Evolutionary conservation across 2,329 filamentous ascomycete species (phyloP).

Genomic region (Fusarium staphyleae): DNA sequence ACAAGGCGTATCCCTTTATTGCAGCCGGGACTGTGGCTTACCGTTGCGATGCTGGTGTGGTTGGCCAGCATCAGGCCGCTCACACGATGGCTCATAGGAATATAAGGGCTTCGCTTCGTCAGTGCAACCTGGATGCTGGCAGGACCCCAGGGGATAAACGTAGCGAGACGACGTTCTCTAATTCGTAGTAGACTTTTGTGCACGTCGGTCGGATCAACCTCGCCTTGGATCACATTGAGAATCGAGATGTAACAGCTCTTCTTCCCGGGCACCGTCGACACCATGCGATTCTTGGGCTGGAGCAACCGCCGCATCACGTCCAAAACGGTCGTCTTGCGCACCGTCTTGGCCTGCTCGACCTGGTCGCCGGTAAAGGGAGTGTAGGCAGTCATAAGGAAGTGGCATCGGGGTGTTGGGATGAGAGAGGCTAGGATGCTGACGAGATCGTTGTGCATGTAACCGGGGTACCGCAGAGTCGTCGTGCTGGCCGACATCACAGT

Average conservation of each 20-base stretch:
- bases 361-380: constrained; percentile 97
- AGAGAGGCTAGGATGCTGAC: constrained; percentile 95
- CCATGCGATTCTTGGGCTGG: constrained; percentile 99
- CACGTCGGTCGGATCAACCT: constrained; percentile 96
- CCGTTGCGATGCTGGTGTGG: constrained; percentile 94
- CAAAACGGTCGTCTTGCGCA: constrained; percentile 95
- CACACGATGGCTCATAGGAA: constrained; percentile 91
- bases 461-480: constrained; percentile 93
- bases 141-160: constrained; percentile 98
- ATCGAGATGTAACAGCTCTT: constrained; percentile 99
- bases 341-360: constrained; percentile 95
- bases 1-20: neutral
- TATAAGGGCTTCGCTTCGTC: constrained; percentile 95
- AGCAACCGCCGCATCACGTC: constrained; percentile 96
- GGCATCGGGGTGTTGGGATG: constrained; percentile 94
- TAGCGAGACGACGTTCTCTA: constrained; percentile 89
- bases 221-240: constrained; percentile 97
- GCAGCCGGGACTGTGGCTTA: constrained; percentile 49
- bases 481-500: constrained; percentile 99
- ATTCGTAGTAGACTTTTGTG: constrained; percentile 98
- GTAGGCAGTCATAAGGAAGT: constrained; percentile 98
- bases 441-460: constrained; percentile 99
- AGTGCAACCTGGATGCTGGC: constrained; percentile 97
- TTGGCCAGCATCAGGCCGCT: constrained; percentile 98
- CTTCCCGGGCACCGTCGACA: constrained; percentile 92